Conservation (phyloP, 1,284 basidiomycete species). For the Ceratobasidium sp. region DNA sequence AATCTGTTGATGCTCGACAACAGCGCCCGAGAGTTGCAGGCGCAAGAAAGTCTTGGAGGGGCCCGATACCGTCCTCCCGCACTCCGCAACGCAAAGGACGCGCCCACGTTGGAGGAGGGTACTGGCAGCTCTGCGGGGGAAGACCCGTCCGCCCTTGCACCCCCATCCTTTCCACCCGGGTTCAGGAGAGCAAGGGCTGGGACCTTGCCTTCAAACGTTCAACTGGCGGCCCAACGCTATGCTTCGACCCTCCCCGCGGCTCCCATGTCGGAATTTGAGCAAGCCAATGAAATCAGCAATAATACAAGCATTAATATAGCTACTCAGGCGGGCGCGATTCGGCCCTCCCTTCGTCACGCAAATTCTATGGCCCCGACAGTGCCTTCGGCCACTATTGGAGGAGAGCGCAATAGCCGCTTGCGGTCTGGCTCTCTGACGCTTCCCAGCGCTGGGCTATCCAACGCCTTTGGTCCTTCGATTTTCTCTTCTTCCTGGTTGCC, state of each 20-base stretch:
- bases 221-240: slow-evolving; percentile 83
- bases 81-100: slow-evolving; percentile 61
- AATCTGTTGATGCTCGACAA: slow-evolving; percentile 31
- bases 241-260: slow-evolving; percentile 70
- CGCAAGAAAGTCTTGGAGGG: slow-evolving; percentile 69
- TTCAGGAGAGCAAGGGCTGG: slow-evolving; percentile 89
- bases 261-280: slow-evolving; percentile 57
- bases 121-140: slow-evolving; percentile 33
- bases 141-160: slow-evolving; percentile 43
- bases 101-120: slow-evolving; percentile 43
- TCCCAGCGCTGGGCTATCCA: slow-evolving; percentile 75
- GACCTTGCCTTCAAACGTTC: slow-evolving; percentile 87
- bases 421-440: slow-evolving; percentile 90
- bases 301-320: slow-evolving; percentile 42
- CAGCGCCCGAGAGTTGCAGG: slow-evolving; percentile 84
- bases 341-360: slow-evolving; percentile 81
- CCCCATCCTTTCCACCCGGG: slow-evolving; percentile 48
- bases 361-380: slow-evolving; percentile 68
- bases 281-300: slow-evolving; percentile 45
- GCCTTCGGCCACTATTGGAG: slow-evolving; percentile 53
- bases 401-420: slow-evolving; percentile 78
- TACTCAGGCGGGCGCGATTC: slow-evolving; percentile 59
- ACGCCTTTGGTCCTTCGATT: slow-evolving; percentile 86
- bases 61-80: slow-evolving; percentile 81
- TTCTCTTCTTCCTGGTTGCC: slow-evolving; percentile 90